Evolutionary conservation across 1,284 basidiomycete genomes (phyloP).

Genomic region (Pholiota adiposa): DNA sequence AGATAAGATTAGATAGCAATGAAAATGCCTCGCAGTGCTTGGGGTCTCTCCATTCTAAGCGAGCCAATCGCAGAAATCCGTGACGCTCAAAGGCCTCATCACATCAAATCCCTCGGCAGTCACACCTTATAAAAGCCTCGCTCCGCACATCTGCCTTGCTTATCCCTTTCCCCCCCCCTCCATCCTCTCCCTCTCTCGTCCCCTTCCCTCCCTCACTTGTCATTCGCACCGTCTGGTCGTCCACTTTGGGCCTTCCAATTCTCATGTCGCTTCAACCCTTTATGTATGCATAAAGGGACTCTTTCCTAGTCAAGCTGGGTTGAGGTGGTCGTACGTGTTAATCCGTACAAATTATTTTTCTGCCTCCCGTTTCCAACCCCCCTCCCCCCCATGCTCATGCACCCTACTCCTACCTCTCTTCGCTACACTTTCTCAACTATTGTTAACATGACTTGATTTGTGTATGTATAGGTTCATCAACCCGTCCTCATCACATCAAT

Average conservation of each 20-base stretch:
- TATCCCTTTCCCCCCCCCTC: slow-evolving; percentile 1
- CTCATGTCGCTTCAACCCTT: too few species aligned
- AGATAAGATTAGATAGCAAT: not conserved
- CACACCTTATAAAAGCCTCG: slow-evolving; percentile 25
- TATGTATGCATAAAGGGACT: too few species aligned
- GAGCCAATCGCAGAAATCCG: slow-evolving; percentile 48
- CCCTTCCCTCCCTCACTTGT: not conserved
- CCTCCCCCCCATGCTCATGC: too few species aligned
- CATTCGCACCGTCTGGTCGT: not conserved
- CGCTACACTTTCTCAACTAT: not conserved
- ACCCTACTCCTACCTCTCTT: not conserved
- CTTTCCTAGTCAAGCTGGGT: not conserved
- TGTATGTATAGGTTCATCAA: not conserved
- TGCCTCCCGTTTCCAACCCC: not conserved
- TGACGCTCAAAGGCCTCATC: slow-evolving; percentile 45
- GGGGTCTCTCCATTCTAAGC: slow-evolving; percentile 27
- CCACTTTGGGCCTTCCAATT: too few species aligned
- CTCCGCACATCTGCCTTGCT: slow-evolving; percentile 4
- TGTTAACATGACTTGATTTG: not conserved
- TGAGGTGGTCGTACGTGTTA: not conserved
- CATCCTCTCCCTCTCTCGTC: slow-evolving; percentile 13
- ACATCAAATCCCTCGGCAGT: slow-evolving; percentile 26
- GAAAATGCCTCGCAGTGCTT: slow-evolving; percentile 35
- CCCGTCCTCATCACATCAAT: not conserved
- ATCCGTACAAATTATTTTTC: not conserved